phyloP scores from a whole-genome alignment of 305 asterid species.

The Caryopteris hybrid region DNA sequence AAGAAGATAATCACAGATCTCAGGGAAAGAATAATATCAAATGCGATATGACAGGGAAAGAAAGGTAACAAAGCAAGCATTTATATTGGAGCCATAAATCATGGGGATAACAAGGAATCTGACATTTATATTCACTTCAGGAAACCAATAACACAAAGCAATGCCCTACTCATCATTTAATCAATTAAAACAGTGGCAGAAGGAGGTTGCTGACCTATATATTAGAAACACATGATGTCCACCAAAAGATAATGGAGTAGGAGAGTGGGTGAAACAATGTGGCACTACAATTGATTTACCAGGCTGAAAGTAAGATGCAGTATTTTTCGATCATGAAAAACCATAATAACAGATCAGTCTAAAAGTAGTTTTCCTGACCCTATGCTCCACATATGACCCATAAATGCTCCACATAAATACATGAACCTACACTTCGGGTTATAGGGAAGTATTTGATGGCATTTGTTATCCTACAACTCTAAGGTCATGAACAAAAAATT shows the following conservation, averaged over 20 bases:
- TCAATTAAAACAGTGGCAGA: conserved; percentile 15
- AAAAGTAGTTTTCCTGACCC: background rate
- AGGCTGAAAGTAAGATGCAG: background rate
- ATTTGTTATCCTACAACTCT: background rate
- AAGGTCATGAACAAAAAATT: background rate
- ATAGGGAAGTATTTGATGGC: background rate
- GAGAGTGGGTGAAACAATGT: background rate
- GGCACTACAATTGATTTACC: background rate
- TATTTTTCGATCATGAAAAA: conserved; percentile 10
- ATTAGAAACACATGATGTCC: background rate
- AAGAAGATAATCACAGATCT: background rate
- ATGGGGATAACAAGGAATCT: conserved; percentile 2
- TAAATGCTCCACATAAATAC: conserved; percentile 10
- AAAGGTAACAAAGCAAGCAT: conserved; percentile 1
- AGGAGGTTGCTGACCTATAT: background rate
- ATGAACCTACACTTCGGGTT: conserved; percentile 4
- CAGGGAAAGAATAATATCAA: background rate
- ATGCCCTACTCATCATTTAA: background rate
- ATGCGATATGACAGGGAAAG: background rate
- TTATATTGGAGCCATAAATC: background rate
- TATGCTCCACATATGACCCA: conserved; percentile 8
- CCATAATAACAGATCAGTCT: background rate
- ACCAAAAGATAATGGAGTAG: background rate
- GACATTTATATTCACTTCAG: background rate
- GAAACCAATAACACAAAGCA: background rate